A percentile compares a stretch with the other conserved stretches of the same genome.
Conservation (phyloP, 1,284 basidiomycete genomes). For the Malassezia pachydermatis region DNA sequence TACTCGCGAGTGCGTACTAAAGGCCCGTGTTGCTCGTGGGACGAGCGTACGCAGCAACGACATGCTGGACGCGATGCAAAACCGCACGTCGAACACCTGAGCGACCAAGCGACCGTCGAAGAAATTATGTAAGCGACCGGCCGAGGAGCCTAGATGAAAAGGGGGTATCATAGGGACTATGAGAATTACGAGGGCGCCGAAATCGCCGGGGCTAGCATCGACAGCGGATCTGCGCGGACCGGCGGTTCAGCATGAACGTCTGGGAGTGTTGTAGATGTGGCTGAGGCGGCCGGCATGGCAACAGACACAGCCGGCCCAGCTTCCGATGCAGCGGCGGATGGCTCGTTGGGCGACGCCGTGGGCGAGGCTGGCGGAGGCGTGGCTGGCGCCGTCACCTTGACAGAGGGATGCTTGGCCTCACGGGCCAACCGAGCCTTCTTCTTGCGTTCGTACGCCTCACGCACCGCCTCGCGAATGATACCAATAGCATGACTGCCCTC, state of each 20-base stretch:
- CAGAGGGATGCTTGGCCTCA: neutral
- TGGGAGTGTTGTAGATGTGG: neutral
- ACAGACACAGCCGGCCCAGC: neutral
- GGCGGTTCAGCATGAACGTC: neutral
- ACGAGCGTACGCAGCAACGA: neutral
- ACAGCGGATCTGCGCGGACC: neutral
- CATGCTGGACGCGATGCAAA: neutral
- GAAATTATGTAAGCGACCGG: neutral
- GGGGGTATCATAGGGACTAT: too few relatives aligned
- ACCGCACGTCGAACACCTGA: neutral
- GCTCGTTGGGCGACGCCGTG: neutral
- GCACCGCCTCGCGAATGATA: conserved; percentile 15
- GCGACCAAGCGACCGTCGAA: neutral
- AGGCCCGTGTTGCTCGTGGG: neutral
- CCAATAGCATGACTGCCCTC: conserved; percentile 12
- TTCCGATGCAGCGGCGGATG: neutral
- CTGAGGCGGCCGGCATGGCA: neutral
- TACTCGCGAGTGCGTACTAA: neutral
- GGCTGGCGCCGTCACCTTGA: neutral
- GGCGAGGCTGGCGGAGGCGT: neutral
- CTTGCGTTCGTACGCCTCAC: conserved; percentile 14
- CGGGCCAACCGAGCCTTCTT: conserved; percentile 8
- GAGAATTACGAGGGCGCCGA: too few relatives aligned
- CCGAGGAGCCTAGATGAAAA: too few relatives aligned
- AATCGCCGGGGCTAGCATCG: conserved; percentile 1